Percentiles rank a stretch among this genome's conserved stretches.
phyloP scores from a whole-genome alignment of 2,329 filamentous ascomycete genomes.

The Colletotrichum simmondsii region DNA sequence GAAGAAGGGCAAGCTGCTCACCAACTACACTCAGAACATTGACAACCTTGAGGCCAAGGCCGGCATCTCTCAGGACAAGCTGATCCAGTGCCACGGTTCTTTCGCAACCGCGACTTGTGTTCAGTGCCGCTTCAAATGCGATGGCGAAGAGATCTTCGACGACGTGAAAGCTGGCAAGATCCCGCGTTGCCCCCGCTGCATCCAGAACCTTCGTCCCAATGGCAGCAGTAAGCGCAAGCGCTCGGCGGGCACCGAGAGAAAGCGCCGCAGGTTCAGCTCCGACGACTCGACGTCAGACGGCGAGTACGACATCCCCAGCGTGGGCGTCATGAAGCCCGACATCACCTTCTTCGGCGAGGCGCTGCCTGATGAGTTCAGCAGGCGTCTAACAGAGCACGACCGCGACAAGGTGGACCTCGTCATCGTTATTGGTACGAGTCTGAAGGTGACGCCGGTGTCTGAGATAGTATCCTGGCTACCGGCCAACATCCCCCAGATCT shows the following conservation, averaged over 20 bases:
- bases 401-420: conserved; percentile 85
- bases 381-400: conserved; percentile 84
- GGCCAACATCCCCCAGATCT: conserved; percentile 86
- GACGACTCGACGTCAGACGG: conserved; percentile 56
- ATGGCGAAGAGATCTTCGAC: conserved; percentile 81
- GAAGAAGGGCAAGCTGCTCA: conserved; percentile 87
- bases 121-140: conserved; percentile 79
- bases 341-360: conserved; percentile 98
- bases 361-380: conserved; percentile 85
- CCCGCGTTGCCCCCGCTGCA: conserved; percentile 80
- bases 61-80: conserved; percentile 81
- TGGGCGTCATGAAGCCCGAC: conserved; percentile 94
- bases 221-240: conserved; percentile 51
- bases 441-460: conserved; percentile 95
- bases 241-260: conserved; percentile 49
- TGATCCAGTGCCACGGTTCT: conserved; percentile 96
- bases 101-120: conserved; percentile 93
- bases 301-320: conserved; percentile 67
- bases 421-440: conserved; percentile 93
- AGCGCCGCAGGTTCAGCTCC: conserved; percentile 49
- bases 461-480: conserved; percentile 88
- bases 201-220: conserved; percentile 58
- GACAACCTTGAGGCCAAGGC: conserved; percentile 93
- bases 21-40: conserved; percentile 99
- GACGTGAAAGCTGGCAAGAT: conserved; percentile 82